phyloP scores from a whole-genome alignment of 2,329 filamentous ascomycete genomes.

The Fonsecaea erecta region DNA sequence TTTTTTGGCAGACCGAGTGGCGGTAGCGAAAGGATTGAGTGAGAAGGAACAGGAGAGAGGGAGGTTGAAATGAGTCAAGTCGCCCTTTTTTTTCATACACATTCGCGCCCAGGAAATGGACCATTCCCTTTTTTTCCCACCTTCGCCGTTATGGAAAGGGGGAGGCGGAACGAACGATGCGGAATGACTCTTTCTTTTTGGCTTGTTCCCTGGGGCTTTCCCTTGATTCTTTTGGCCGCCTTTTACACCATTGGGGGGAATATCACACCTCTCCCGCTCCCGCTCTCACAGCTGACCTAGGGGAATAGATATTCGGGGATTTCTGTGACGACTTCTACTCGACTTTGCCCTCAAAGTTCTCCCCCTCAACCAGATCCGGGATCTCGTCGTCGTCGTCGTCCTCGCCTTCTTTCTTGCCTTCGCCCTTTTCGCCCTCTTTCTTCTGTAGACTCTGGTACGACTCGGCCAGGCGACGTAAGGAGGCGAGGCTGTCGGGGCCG shows the following conservation, averaged over 20 bases:
- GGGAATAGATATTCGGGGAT: not conserved
- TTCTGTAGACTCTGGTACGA: constrained; percentile 99
- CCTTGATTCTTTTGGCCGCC: not conserved
- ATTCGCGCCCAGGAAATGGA: not conserved
- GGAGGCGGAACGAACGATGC: no score
- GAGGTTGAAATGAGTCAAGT: not conserved
- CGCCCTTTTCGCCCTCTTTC: constrained; percentile 68
- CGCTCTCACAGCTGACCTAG: no score
- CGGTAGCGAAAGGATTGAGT: not conserved
- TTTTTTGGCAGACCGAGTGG: no score
- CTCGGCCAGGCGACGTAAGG: constrained; percentile 96
- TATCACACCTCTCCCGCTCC: not conserved
- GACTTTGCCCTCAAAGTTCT: constrained; percentile 98
- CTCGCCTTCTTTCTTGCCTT: constrained; percentile 72
- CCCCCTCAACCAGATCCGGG: constrained; percentile 92
- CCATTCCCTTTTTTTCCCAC: not conserved
- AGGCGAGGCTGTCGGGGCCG: constrained; percentile 95
- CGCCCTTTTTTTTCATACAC: not conserved
- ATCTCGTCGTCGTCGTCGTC: constrained; percentile 87
- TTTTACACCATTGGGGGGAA: not conserved
- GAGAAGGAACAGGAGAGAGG: not conserved
- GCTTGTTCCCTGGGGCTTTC: no score
- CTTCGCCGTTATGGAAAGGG: not conserved
- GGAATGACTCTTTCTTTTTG: not conserved
- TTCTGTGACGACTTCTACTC: constrained; percentile 72